Conservation (phyloP, 192 early-diverging fungal species). For the Backusella luteola region DNA sequence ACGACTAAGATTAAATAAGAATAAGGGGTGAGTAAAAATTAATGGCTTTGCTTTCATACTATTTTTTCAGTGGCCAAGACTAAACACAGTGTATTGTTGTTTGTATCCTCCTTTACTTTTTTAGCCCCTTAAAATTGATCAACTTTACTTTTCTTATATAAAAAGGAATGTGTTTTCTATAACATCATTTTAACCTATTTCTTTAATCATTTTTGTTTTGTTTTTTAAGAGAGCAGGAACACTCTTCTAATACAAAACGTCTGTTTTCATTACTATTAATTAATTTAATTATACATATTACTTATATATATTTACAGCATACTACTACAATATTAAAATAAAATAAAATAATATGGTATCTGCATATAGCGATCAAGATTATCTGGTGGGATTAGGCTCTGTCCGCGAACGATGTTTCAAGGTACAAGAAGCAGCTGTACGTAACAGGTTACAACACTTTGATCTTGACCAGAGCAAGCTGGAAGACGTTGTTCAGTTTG, state of each 20-base stretch:
- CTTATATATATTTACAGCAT: not conserved
- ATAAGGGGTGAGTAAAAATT: not conserved
- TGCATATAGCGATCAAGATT: conserved; percentile 23
- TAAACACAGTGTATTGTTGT: conserved; percentile 3
- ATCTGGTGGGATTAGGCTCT: conserved; percentile 63
- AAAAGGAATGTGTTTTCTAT: not conserved
- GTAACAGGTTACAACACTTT: conserved; percentile 69
- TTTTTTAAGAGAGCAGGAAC: conserved; percentile 10
- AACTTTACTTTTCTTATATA: conserved; percentile 3
- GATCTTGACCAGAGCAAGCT: conserved; percentile 65
- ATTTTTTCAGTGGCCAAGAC: not conserved
- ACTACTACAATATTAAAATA: not conserved
- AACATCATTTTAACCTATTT: not conserved
- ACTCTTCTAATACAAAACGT: not conserved
- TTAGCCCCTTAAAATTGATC: conserved; percentile 3
- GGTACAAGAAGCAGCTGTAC: conserved; percentile 58
- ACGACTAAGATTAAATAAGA: not conserved
- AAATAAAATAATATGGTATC: not conserved
- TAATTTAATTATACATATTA: not conserved
- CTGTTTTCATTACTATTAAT: not conserved
- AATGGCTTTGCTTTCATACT: not conserved
- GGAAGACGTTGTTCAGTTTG: conserved; percentile 63
- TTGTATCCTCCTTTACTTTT: conserved; percentile 7
- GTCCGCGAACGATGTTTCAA: conserved; percentile 70
- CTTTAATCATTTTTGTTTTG: not conserved